phyloP scores from a whole-genome alignment of 2,329 filamentous ascomycete genomes.

The Colletotrichum acutatum region DNA sequence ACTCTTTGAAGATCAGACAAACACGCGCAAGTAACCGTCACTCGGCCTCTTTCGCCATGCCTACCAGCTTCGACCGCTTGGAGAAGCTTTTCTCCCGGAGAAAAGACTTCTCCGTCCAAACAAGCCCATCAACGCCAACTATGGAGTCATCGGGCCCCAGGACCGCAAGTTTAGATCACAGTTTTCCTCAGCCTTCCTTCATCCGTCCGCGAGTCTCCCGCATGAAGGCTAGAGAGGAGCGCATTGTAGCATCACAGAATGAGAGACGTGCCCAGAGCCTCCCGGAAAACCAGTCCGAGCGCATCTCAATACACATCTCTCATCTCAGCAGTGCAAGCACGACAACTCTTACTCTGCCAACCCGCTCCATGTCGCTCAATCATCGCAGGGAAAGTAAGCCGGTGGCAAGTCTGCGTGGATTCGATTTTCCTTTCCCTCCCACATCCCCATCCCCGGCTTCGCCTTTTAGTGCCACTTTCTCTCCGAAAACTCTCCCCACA shows the following conservation, averaged over 20 bases:
- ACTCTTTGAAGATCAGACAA: background rate
- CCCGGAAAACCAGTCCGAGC: constrained; percentile 33
- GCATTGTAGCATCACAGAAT: constrained; percentile 21
- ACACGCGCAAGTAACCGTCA: background rate
- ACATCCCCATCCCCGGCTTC: constrained; percentile 39
- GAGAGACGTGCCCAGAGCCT: constrained; percentile 33
- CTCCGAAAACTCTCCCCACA: constrained; percentile 15
- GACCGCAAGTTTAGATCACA: constrained; percentile 44
- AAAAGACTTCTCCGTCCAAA: constrained; percentile 38
- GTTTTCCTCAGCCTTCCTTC: constrained; percentile 64
- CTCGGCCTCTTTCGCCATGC: constrained; percentile 17
- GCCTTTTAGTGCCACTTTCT: constrained; percentile 18
- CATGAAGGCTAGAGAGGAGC: constrained; percentile 68
- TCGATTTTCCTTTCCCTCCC: constrained; percentile 50
- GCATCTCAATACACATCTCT: constrained; percentile 34
- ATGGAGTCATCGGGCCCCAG: constrained; percentile 25
- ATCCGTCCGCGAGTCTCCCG: constrained; percentile 64
- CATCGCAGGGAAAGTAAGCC: constrained; percentile 10
- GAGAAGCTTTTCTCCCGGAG: constrained; percentile 64
- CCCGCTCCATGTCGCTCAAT: constrained; percentile 29
- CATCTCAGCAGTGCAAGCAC: constrained; percentile 32
- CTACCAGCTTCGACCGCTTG: constrained; percentile 43
- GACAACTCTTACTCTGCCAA: constrained; percentile 9
- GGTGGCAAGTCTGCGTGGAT: constrained; percentile 46
- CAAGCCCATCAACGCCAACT: background rate